phyloP scores from a whole-genome alignment of 371 early-diverging fungal species.

The Syncephalastrum monosporum region DNA sequence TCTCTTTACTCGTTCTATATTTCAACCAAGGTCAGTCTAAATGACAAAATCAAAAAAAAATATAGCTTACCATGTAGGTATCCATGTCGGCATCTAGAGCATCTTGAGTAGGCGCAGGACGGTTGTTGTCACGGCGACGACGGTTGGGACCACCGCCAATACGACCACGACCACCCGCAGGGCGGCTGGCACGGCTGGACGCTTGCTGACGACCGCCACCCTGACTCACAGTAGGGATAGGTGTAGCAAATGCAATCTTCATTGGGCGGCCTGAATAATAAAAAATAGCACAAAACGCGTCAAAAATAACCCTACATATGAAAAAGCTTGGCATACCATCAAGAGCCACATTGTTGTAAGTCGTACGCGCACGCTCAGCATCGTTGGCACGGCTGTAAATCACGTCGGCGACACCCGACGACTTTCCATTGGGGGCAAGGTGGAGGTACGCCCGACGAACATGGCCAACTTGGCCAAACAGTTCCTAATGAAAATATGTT shows the following conservation, averaged over 20 bases:
- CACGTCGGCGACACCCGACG: slow-evolving; percentile 61
- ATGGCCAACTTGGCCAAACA: slow-evolving; percentile 48
- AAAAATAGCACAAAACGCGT: slow-evolving; percentile 1
- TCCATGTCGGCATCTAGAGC: slow-evolving; percentile 57
- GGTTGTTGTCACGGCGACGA: slow-evolving; percentile 26
- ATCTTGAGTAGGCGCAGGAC: slow-evolving; percentile 39
- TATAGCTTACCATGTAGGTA: slow-evolving; percentile 39
- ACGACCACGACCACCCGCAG: slow-evolving; percentile 8
- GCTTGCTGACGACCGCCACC: slow-evolving; percentile 1
- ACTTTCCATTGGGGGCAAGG: slow-evolving; percentile 58
- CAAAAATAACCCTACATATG: too few relatives aligned
- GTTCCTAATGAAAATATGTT: slow-evolving; percentile 26
- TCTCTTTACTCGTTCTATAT: too few relatives aligned
- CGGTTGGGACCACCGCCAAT: slow-evolving; percentile 11
- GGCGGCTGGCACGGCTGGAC: too few relatives aligned
- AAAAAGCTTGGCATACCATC: slow-evolving; percentile 48
- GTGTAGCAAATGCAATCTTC: slow-evolving; percentile 34
- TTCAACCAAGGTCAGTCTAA: too few relatives aligned
- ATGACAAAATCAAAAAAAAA: not conserved
- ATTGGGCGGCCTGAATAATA: slow-evolving; percentile 45
- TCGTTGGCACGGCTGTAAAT: slow-evolving; percentile 41
- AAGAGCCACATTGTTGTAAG: slow-evolving; percentile 58
- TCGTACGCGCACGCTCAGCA: slow-evolving; percentile 51
- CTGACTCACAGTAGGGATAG: slow-evolving; percentile 10
- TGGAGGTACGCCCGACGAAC: slow-evolving; percentile 49